phyloP scores from a whole-genome alignment of 495 filamentous ascomycete species.

The Aspergillus homomorphus region DNA sequence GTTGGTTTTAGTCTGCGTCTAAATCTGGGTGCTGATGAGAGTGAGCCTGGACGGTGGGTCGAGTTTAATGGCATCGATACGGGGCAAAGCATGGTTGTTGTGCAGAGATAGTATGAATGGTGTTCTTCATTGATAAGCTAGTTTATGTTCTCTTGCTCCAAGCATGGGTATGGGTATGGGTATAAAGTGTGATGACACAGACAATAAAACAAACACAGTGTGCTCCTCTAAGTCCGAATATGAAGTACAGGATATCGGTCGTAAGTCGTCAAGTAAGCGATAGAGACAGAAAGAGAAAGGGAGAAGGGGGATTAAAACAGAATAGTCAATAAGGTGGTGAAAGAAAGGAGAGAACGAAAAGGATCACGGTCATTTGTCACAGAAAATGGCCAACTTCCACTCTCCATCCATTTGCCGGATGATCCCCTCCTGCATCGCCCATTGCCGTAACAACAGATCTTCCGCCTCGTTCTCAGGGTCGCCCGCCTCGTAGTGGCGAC shows the following conservation, averaged over 20 bases:
- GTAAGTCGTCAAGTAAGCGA: background rate
- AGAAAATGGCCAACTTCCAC: slow-evolving; percentile 17
- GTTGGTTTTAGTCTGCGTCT: background rate
- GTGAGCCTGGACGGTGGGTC: no score
- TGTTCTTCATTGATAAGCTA: background rate
- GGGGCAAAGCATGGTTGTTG: no score
- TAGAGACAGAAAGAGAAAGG: no score
- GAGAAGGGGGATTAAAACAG: background rate
- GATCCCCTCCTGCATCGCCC: slow-evolving; percentile 52
- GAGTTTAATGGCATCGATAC: no score
- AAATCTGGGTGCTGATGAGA: background rate
- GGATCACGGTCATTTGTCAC: slow-evolving; percentile 6
- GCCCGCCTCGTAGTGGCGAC: slow-evolving; percentile 68
- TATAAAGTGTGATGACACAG: background rate
- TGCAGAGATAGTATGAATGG: background rate
- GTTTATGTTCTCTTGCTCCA: background rate
- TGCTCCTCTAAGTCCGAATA: background rate
- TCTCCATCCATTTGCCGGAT: slow-evolving; percentile 9
- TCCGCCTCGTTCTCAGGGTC: slow-evolving; percentile 32
- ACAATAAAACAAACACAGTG: background rate
- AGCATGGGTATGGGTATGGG: background rate
- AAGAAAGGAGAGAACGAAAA: slow-evolving; percentile 2
- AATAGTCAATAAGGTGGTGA: background rate
- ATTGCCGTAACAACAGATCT: slow-evolving; percentile 49
- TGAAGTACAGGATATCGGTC: slow-evolving; percentile 7